Evolutionary conservation across 2,329 filamentous ascomycete genomes (phyloP).

Genomic region (Scedosporium apiospermum): DNA sequence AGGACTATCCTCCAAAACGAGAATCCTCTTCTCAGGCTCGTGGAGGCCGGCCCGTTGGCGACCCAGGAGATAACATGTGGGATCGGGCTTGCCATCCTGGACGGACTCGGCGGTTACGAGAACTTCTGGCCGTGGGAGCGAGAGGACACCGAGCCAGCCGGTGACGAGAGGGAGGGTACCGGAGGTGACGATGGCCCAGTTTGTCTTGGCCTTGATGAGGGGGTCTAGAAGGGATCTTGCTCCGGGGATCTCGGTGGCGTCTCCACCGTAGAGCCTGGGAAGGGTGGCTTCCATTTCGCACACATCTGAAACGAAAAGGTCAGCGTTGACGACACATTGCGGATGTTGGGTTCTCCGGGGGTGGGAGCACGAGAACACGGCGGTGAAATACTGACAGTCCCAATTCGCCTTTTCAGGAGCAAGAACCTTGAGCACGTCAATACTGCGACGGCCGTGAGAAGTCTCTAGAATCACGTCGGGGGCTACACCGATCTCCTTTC

Average conservation of each 20-base stretch:
- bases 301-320: slow-evolving; percentile 50
- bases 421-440: slow-evolving; percentile 73
- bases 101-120: slow-evolving; percentile 72
- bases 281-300: slow-evolving; percentile 68
- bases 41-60: slow-evolving; percentile 48
- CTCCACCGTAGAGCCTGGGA: slow-evolving; percentile 64
- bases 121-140: slow-evolving; percentile 54
- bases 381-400: slow-evolving; percentile 61
- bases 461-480: slow-evolving; percentile 80
- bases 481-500: slow-evolving; percentile 72
- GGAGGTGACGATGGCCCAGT: slow-evolving; percentile 83
- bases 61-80: slow-evolving; percentile 62
- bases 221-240: slow-evolving; percentile 59
- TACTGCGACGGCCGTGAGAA: slow-evolving; percentile 82
- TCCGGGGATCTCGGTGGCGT: slow-evolving; percentile 80
- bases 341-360: neutral
- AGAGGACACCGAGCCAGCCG: slow-evolving; percentile 62
- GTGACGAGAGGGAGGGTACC: slow-evolving; percentile 58
- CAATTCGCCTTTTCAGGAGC: slow-evolving; percentile 80
- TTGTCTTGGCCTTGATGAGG: slow-evolving; percentile 51
- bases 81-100: slow-evolving; percentile 66
- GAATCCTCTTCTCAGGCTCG: slow-evolving; percentile 38
- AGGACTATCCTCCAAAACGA: slow-evolving; percentile 85
- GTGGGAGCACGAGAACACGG: neutral
- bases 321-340: neutral